phyloP scores from a whole-genome alignment of 305 asterid species.

The Nicotiana rustica region DNA sequence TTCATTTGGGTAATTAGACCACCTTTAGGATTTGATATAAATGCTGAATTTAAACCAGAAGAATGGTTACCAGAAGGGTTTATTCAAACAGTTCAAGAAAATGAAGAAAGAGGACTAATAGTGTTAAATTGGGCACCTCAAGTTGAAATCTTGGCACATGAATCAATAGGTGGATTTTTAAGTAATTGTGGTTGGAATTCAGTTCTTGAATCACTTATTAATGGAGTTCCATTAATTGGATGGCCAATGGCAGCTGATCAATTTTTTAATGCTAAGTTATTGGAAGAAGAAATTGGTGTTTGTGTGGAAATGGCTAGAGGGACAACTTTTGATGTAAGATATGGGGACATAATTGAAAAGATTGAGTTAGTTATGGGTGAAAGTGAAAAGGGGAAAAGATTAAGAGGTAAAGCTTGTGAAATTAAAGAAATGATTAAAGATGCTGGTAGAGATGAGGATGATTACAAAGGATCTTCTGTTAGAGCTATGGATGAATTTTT shows the following conservation, averaged over 20 bases:
- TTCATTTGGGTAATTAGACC: conserved; percentile 73
- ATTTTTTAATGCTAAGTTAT: conserved; percentile 58
- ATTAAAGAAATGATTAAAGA: conserved; percentile 46
- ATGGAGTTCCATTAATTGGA: conserved; percentile 63
- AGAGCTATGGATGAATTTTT: conserved; percentile 63
- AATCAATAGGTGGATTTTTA: conserved; percentile 55
- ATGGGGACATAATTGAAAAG: conserved; percentile 52
- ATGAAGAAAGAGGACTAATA: conserved; percentile 52
- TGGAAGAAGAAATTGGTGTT: conserved; percentile 61
- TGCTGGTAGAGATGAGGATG: conserved; percentile 49
- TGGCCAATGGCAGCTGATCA: conserved; percentile 83
- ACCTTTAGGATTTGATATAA: conserved; percentile 57
- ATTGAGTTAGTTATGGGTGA: conserved; percentile 70
- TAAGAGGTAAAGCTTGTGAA: conserved; percentile 50
- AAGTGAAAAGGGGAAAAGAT: conserved; percentile 47
- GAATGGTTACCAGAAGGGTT: conserved; percentile 74
- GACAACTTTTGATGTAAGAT: conserved; percentile 57
- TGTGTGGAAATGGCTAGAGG: conserved; percentile 80
- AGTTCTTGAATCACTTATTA: conserved; percentile 61
- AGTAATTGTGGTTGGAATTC: conserved; percentile 82
- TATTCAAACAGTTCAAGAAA: conserved; percentile 38
- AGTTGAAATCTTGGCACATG: conserved; percentile 55
- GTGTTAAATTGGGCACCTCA: conserved; percentile 70
- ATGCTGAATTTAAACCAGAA: conserved; percentile 55
- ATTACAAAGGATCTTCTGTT: conserved; percentile 53